Evolutionary conservation across 169 alveolate genomes (phyloP).

Genomic region (Pseudocohnilembus persalinus): DNA sequence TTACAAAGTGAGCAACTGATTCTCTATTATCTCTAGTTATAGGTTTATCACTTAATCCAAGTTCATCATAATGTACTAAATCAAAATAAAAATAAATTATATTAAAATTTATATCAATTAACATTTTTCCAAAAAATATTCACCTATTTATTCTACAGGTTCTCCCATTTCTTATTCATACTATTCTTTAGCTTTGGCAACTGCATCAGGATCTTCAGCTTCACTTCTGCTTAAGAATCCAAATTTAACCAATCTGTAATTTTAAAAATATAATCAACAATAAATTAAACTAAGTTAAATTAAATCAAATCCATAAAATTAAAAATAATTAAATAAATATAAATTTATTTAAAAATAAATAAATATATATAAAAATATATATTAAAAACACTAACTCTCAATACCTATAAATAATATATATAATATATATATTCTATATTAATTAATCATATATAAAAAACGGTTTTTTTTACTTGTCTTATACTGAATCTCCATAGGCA

Average conservation of each 20-base stretch:
- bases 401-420: too few relatives aligned
- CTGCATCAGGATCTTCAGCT: background rate
- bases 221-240: constrained; percentile 9
- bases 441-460: too few relatives aligned
- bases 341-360: too few relatives aligned
- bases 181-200: constrained; percentile 6
- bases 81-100: background rate
- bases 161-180: constrained; percentile 10
- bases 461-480: background rate
- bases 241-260: constrained; percentile 20
- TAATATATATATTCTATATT: too few relatives aligned
- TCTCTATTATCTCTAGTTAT: constrained; percentile 27
- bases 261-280: too few relatives aligned
- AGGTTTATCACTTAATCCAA: constrained; percentile 14
- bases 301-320: too few relatives aligned
- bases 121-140: background rate
- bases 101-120: background rate
- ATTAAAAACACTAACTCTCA: too few relatives aligned
- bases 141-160: background rate
- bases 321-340: too few relatives aligned
- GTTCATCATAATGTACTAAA: background rate
- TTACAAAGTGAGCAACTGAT: constrained; percentile 18
- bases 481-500: background rate
- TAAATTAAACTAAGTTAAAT: too few relatives aligned
- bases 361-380: too few relatives aligned